Evolutionary conservation across 1,284 basidiomycete species (phyloP), one percentile per base, ranked within the genome.

Genomic region (Cryptococcus sp.): DNA sequence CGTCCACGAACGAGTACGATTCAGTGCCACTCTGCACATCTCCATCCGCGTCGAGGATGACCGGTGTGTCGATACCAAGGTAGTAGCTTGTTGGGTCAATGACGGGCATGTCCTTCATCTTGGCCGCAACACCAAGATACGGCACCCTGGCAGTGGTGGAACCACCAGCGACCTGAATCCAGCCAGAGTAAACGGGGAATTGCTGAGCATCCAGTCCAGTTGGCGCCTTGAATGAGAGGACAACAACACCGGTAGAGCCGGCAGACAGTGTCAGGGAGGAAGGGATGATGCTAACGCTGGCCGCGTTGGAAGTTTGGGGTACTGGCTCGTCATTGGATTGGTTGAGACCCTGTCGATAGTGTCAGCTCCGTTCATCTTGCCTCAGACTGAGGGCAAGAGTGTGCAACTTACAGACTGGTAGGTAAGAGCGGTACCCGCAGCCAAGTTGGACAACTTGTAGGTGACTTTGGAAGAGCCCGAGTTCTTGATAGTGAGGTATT

Each of bases 1-100:
- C 68, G 25, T 73, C 78, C 0, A 71, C 73, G 67, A 87, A 85
- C 0, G 83, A 85, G 67, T 85, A 87, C 57, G 84, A 84, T 19
- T 55, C 47, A 6, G 63, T 22, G 11, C 61, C 68, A 7, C 40
- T 43, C 47, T 76, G 68, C 10, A 71, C 61, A 40, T 53, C 30
- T 8, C 49, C 51, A 11, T 42, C 25, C 3, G 45, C 58, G 40
- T 67, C 54, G 8, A 68, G 46, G 52, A 76, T 63, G 19, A 63
- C 57, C 17, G 74, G 73, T 30, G 67, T 57, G 60, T 60, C 47
- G 78, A 65, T 68, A 47, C 67, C 50, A 60, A 71, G 48, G 50
- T 62, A 60, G 50, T 53, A 46, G 60, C 67, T 52, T 11, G 75
- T 72, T 45, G 63, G 57, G 56, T 78, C 76, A 47, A 78, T 42